These are phyloP conservation scores for Pichiaceae sp. DNA, from an alignment of 1,139 yeast species.

Conservation along the genomic window DNA sequence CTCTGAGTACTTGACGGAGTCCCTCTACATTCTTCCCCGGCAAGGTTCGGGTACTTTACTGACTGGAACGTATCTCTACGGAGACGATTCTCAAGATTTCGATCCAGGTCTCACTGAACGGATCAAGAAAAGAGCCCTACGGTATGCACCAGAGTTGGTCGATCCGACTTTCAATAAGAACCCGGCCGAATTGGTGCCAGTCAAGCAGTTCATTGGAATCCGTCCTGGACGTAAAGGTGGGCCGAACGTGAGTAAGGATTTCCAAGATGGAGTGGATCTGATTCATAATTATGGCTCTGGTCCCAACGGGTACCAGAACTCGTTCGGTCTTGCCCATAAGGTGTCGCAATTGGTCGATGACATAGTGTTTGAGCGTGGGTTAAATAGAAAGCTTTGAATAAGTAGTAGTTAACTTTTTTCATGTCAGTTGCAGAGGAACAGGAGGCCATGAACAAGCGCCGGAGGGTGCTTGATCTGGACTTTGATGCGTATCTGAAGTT, in stretches of 20 bases:
- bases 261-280: slow-evolving; percentile 25
- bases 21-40: slow-evolving; percentile 38
- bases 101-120: slow-evolving; percentile 33
- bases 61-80: slow-evolving; percentile 35
- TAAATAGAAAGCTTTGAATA: no score
- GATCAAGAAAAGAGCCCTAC: slow-evolving; percentile 30
- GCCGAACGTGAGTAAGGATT: slow-evolving; percentile 25
- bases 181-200: slow-evolving; percentile 29
- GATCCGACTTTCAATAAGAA: slow-evolving; percentile 22
- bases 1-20: slow-evolving; percentile 33
- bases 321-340: slow-evolving; percentile 32
- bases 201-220: slow-evolving; percentile 35
- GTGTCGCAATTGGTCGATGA: slow-evolving; percentile 25
- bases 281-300: slow-evolving; percentile 42
- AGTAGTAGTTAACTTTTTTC: no score
- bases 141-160: slow-evolving; percentile 34
- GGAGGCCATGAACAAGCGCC: slow-evolving; percentile 17
- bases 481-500: slow-evolving; percentile 16
- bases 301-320: slow-evolving; percentile 38
- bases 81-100: slow-evolving; percentile 23
- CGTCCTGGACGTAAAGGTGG: slow-evolving; percentile 41
- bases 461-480: slow-evolving; percentile 22
- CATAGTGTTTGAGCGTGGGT: slow-evolving; percentile 4
- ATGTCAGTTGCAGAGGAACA: no score
- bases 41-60: slow-evolving; percentile 41